A percentile compares a stretch with the other conserved stretches of the same genome.
These are phyloP conservation scores for Strobilomyces confusus DNA, from an alignment of 768 basidiomycete species.

Conservation along the genomic window DNA sequence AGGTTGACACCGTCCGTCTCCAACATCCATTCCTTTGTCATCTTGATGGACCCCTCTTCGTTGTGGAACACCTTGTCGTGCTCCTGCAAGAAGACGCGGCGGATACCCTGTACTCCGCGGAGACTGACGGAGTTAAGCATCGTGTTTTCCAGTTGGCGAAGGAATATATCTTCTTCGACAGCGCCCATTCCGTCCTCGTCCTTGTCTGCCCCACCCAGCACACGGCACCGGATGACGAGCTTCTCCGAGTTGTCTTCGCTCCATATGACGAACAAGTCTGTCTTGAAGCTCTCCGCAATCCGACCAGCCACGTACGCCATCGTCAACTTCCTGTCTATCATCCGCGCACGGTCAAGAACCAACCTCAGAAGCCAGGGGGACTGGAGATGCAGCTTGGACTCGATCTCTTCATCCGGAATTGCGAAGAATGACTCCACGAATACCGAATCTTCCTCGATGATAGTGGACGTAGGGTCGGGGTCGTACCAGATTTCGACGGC, in stretches of 20 bases:
- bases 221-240: constrained; percentile 94
- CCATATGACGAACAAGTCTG: constrained; percentile 97
- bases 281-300: constrained; percentile 92
- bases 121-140: constrained; percentile 95
- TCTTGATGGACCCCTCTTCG: constrained; percentile 61
- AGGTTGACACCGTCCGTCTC: constrained; percentile 97
- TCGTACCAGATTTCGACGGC: constrained; percentile 99
- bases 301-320: constrained; percentile 93
- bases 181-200: constrained; percentile 73
- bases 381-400: constrained; percentile 83
- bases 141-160: constrained; percentile 92
- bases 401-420: constrained; percentile 95
- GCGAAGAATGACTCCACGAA: constrained; percentile 99
- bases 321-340: constrained; percentile 94
- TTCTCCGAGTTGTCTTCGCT: constrained; percentile 99
- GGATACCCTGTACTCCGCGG: constrained; percentile 88
- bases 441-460: constrained; percentile 92
- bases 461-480: constrained; percentile 84
- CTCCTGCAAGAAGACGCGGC: constrained; percentile 89
- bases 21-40: constrained; percentile 84
- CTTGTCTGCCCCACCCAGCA: constrained; percentile 79
- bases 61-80: constrained; percentile 73
- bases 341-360: constrained; percentile 93
- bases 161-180: constrained; percentile 92
- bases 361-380: constrained; percentile 98